A percentile compares a stretch with the other conserved stretches of the same genome.
These are phyloP conservation scores for Talaromyces borbonicus DNA, from an alignment of 495 filamentous ascomycete species.

Conservation along the genomic window DNA sequence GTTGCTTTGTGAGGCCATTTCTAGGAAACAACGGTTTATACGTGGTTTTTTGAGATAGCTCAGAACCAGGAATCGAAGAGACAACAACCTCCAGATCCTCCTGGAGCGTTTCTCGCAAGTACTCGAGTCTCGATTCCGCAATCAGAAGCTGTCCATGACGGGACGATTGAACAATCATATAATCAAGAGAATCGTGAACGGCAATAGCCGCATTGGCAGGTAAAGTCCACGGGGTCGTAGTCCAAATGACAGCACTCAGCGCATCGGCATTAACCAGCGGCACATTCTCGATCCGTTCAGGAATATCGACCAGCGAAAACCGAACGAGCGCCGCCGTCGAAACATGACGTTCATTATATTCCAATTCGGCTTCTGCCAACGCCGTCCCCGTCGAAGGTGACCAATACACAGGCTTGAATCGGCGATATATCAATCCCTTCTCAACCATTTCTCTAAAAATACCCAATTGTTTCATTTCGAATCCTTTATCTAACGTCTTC, in stretches of 20 bases:
- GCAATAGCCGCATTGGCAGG: slow-evolving; percentile 89
- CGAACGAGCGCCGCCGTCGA: slow-evolving; percentile 74
- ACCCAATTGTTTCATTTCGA: slow-evolving; percentile 76
- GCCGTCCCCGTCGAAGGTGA: slow-evolving; percentile 84
- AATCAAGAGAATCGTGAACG: slow-evolving; percentile 60
- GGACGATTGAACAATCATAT: slow-evolving; percentile 53
- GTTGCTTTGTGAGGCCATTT: slow-evolving; percentile 41
- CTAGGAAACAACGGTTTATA: slow-evolving; percentile 61
- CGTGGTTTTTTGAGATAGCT: slow-evolving; percentile 47
- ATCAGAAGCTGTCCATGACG: slow-evolving; percentile 50
- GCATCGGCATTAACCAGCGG: slow-evolving; percentile 24
- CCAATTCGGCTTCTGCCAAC: slow-evolving; percentile 89
- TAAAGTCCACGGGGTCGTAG: slow-evolving; percentile 95
- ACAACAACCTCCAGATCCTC: slow-evolving; percentile 42
- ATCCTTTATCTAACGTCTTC: slow-evolving; percentile 82
- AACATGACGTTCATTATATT: slow-evolving; percentile 79
- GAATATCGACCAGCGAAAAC: slow-evolving; percentile 57
- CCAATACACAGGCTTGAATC: slow-evolving; percentile 94
- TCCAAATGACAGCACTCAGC: slow-evolving; percentile 82
- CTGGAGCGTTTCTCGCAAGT: slow-evolving; percentile 34
- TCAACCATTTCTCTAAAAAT: slow-evolving; percentile 81
- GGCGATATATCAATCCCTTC: slow-evolving; percentile 75
- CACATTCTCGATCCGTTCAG: slow-evolving; percentile 30
- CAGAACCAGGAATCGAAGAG: slow-evolving; percentile 49
- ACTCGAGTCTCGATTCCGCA: slow-evolving; percentile 54